These are phyloP conservation scores for Erythrobasidium hasegawianum DNA, from an alignment of 1,284 basidiomycete genomes.

Conservation along the genomic window DNA sequence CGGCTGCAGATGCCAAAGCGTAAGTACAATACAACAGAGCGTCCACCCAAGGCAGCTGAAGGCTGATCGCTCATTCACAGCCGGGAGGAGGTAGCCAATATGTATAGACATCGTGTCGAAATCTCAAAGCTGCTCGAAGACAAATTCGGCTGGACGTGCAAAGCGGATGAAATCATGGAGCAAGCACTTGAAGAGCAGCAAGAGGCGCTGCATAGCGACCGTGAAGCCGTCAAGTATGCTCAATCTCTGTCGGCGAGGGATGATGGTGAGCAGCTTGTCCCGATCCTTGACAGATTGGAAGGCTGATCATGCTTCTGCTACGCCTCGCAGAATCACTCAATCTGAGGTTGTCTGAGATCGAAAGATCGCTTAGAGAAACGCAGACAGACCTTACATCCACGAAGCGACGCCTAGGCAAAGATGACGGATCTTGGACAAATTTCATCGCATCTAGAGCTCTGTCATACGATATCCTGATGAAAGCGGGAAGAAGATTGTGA, in stretches of 20 bases:
- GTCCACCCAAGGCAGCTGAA: no score
- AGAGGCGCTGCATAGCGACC: not conserved
- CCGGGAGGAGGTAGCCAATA: no score
- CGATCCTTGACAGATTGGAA: no score
- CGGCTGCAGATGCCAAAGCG: no score
- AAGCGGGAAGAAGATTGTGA: constrained; percentile 3
- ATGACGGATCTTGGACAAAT: not conserved
- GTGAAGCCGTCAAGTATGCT: not conserved
- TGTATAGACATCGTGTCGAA: not conserved
- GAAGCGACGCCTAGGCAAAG: constrained; percentile 13
- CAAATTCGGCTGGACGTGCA: constrained; percentile 23
- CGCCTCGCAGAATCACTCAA: not conserved
- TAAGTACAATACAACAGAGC: no score
- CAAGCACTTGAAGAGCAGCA: not conserved
- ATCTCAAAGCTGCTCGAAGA: constrained; percentile 10
- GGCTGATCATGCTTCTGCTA: not conserved
- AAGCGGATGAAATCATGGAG: constrained; percentile 20
- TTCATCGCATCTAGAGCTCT: not conserved
- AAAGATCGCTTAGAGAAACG: constrained; percentile 14
- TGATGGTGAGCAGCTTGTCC: not conserved
- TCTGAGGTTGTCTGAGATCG: constrained; percentile 1
- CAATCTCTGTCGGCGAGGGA: not conserved
- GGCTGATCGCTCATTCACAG: no score
- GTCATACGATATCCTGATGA: constrained; percentile 5
- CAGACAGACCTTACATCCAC: constrained; percentile 14